These are phyloP conservation scores for Mrakia frigida DNA, from an alignment of 768 basidiomycete genomes.

Conservation along the genomic window DNA sequence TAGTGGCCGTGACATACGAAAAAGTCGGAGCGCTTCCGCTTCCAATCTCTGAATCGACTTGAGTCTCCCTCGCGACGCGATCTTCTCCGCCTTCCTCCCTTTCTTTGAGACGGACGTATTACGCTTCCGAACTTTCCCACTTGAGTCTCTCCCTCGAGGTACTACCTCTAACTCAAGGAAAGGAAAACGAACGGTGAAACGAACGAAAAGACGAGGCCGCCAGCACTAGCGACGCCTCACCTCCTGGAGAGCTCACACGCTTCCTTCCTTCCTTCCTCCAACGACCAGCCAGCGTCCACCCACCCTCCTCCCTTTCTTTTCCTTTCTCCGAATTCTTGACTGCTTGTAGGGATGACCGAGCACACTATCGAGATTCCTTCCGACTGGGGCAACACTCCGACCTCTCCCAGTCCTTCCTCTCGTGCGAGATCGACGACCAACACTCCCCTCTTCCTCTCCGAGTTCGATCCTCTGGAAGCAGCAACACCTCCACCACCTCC, in stretches of 20 bases:
- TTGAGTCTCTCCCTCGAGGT: too few species aligned
- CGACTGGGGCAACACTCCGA: conserved; percentile 12
- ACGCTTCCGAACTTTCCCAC: too few species aligned
- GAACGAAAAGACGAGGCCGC: too few species aligned
- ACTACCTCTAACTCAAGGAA: too few species aligned
- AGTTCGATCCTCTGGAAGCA: conserved; percentile 20
- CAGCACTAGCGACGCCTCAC: too few species aligned
- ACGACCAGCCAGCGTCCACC: neutral
- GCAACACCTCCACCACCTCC: neutral
- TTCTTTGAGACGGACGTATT: too few species aligned
- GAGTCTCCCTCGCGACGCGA: too few species aligned
- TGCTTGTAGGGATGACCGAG: neutral
- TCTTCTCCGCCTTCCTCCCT: too few species aligned
- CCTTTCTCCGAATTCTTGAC: neutral
- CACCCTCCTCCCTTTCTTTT: neutral
- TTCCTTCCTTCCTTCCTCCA: neutral
- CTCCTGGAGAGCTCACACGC: neutral
- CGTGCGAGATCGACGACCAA: neutral
- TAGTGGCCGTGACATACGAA: too few species aligned
- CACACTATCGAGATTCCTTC: conserved; percentile 14
- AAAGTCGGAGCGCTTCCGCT: too few species aligned
- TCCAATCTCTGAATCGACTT: too few species aligned
- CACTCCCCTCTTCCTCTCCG: neutral
- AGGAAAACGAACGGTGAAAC: too few species aligned
- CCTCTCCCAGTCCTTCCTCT: neutral